Conservation (phyloP, 2,329 filamentous ascomycete genomes). For the Calonectria pseudoturangicola region DNA sequence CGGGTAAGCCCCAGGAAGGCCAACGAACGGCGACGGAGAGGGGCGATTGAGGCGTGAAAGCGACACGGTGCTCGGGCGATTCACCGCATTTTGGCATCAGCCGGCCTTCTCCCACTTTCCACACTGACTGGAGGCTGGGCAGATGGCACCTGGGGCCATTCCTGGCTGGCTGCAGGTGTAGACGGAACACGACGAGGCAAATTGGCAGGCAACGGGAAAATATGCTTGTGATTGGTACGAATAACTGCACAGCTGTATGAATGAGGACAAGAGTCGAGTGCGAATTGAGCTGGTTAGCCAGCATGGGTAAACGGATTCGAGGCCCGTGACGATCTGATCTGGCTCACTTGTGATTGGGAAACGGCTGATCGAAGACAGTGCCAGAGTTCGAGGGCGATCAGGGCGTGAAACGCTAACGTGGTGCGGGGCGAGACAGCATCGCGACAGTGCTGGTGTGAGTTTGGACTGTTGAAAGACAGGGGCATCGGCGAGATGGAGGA, state of each 20-base stretch:
- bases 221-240: constrained; percentile 43
- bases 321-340: constrained; percentile 21
- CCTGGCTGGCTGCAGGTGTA: constrained; percentile 52
- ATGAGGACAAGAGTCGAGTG: constrained; percentile 4
- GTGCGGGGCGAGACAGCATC: constrained; percentile 14
- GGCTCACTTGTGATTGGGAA: constrained; percentile 6
- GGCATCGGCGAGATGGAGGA: constrained; percentile 32
- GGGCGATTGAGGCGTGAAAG: constrained; percentile 38
- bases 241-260: constrained; percentile 8
- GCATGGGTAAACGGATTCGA: constrained; percentile 37
- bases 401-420: constrained; percentile 19
- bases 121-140: constrained; percentile 48
- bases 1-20: constrained; percentile 43
- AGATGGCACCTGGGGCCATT: constrained; percentile 48
- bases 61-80: constrained; percentile 46
- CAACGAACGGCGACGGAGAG: constrained; percentile 39
- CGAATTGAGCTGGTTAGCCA: constrained; percentile 18
- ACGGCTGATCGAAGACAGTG: constrained; percentile 21
- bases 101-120: constrained; percentile 49
- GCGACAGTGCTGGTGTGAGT: constrained; percentile 18
- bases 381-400: constrained; percentile 23
- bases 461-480: neutral
- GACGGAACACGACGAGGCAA: constrained; percentile 47
- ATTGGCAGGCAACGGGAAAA: constrained; percentile 43
- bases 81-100: constrained; percentile 57